A percentile compares a stretch with the other conserved stretches of the same genome.
These are phyloP conservation scores for Trametes coccinea DNA, from an alignment of 768 basidiomycete genomes.

Conservation along the genomic window DNA sequence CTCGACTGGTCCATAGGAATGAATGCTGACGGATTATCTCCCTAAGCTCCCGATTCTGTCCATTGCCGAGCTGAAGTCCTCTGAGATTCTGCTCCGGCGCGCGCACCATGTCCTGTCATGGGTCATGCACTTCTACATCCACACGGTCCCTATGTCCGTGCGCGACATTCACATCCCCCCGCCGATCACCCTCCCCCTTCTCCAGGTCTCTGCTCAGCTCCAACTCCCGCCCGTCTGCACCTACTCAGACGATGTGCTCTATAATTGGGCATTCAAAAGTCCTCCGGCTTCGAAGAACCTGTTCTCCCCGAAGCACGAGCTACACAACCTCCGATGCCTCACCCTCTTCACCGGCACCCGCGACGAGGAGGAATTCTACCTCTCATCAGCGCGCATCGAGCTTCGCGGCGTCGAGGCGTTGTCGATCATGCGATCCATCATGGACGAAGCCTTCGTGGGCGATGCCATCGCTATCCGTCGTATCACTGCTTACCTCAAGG, in stretches of 20 bases:
- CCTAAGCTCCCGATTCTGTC: constrained; percentile 43
- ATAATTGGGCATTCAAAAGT: constrained; percentile 64
- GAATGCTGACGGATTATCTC: not conserved
- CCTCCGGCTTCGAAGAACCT: constrained; percentile 16
- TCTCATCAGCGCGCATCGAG: constrained; percentile 85
- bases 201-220: constrained; percentile 67
- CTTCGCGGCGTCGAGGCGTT: constrained; percentile 82
- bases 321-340: constrained; percentile 61
- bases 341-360: constrained; percentile 75
- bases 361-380: constrained; percentile 88
- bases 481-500: constrained; percentile 59
- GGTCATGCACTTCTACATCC: constrained; percentile 59
- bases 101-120: constrained; percentile 57
- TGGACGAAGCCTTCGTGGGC: constrained; percentile 86
- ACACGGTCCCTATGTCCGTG: constrained; percentile 35
- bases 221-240: constrained; percentile 87
- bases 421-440: constrained; percentile 78
- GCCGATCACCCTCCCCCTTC: constrained; percentile 70
- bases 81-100: constrained; percentile 50
- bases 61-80: constrained; percentile 36
- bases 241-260: constrained; percentile 89
- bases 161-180: constrained; percentile 61
- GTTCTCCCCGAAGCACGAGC: constrained; percentile 38
- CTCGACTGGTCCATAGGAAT: too few relatives aligned
- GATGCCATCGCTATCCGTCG: constrained; percentile 49